These are phyloP conservation scores for Bacterosira constricta DNA, from an alignment of 108 stramenopile genomes.

Conservation along the genomic window DNA sequence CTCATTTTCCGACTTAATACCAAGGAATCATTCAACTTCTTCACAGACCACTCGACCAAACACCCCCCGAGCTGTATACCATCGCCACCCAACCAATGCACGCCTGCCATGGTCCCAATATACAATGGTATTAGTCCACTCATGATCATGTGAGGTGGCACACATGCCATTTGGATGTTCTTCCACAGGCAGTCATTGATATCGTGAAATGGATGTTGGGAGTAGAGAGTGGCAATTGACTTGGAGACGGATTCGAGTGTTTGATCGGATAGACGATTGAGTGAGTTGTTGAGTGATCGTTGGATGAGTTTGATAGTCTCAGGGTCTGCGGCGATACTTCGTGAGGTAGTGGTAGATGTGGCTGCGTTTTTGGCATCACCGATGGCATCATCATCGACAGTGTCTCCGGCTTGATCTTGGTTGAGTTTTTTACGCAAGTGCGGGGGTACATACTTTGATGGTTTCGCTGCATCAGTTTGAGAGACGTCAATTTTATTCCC, in stretches of 20 bases:
- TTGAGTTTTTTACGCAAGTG: conserved; percentile 64
- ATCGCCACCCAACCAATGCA: conserved; percentile 83
- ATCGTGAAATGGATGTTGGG: conserved; percentile 59
- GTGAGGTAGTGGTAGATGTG: too few relatives aligned
- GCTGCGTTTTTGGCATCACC: neutral
- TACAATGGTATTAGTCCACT: conserved; percentile 84
- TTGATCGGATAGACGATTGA: conserved; percentile 93
- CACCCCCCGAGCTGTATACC: conserved; percentile 74
- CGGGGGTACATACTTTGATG: conserved; percentile 84
- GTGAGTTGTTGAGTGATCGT: conserved; percentile 80
- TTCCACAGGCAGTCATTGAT: conserved; percentile 80
- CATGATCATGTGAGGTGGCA: conserved; percentile 72
- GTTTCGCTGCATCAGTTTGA: conserved; percentile 8
- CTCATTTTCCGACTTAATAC: conserved; percentile 7
- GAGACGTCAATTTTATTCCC: conserved; percentile 71
- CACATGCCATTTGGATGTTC: conserved; percentile 68
- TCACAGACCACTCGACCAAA: conserved; percentile 67
- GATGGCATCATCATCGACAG: conserved; percentile 2
- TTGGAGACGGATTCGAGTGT: conserved; percentile 87
- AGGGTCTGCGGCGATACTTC: conserved; percentile 32
- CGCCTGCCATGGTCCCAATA: conserved; percentile 72
- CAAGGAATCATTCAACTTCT: conserved; percentile 42
- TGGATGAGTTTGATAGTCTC: conserved; percentile 53
- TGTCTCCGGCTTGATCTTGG: conserved; percentile 23
- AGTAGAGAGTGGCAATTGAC: conserved; percentile 58